Evolutionary conservation across 306 rosid genomes (phyloP).

Genomic region (Myrica gale): DNA sequence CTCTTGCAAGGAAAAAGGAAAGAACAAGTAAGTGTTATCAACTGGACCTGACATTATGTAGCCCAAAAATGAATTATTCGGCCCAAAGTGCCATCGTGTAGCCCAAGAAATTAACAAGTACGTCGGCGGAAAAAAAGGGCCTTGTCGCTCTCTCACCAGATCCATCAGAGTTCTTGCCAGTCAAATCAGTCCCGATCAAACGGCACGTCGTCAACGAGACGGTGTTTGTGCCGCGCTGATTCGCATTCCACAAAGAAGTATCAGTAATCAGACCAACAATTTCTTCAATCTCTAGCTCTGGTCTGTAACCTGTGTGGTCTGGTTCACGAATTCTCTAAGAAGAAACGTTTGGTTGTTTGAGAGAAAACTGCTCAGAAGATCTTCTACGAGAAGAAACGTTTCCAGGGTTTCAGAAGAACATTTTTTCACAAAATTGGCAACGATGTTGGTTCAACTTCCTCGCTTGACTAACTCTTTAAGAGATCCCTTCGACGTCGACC

Average conservation of each 20-base stretch:
- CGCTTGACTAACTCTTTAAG: constrained; percentile 50
- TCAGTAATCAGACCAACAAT: not conserved
- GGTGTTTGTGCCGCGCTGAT: no score
- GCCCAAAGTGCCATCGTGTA: no score
- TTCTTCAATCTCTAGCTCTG: not conserved
- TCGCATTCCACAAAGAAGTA: no score
- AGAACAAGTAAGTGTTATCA: no score
- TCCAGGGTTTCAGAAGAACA: not conserved
- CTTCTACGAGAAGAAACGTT: not conserved
- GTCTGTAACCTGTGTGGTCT: not conserved
- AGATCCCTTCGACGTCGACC: constrained; percentile 50
- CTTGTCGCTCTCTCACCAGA: no score
- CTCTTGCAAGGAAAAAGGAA: no score
- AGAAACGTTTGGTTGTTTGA: not conserved
- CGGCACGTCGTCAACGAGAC: not conserved
- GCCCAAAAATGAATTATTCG: no score
- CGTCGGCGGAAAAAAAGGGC: no score
- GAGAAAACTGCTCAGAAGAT: not conserved
- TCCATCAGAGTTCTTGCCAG: no score
- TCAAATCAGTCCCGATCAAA: not conserved
- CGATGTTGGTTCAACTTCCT: constrained; percentile 52
- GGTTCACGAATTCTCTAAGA: not conserved
- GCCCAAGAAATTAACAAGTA: no score
- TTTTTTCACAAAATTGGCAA: not conserved
- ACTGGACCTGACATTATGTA: no score